Base-by-base conservation (phyloP, 176 grass and related monocot species). In the Paspalum vaginatum region DNA sequence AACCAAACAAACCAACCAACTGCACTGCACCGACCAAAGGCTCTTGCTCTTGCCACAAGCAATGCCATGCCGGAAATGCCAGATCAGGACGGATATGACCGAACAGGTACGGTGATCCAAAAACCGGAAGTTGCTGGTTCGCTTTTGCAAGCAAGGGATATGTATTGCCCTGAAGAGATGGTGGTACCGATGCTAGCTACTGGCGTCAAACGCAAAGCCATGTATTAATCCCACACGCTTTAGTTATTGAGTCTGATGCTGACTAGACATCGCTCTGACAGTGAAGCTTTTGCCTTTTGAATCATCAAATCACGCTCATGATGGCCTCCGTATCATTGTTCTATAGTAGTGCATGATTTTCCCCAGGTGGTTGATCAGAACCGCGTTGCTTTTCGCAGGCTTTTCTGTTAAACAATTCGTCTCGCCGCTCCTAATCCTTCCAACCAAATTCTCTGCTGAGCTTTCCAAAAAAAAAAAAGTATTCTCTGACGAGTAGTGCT, bases 351-450 rank as follows among this genome's bases (percentile, higher is more conserved):
- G 48, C 59, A 7, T 74, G 74, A 54, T 88, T 79, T 65, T 67
- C 44, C 52, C 60, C 26, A 83, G 79, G 77, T 85, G 39, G 87
- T 85, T 89, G 63, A 85, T 89, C 82, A 64, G 77, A 70, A 53
- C 26, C 82, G 11, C 63, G 42, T 76, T 85, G 87, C 87, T 70
- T 81, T 89, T 80, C 15, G 39, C 63, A n/a, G 20, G 41, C 82
- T 76, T 75, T 80, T 40, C 27, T 84, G 40, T 59, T 74, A 69
- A 76, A 80, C 59, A 81, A 63, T 27, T 61, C 39, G 1, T 44
- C 32, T 39, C 13, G 4, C 32, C 77, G 37, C 54, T 51, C 32
- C 22, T 2, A 32, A 32, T 15, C 59, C 59, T 41, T 27, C 68
- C 20, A 15, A 26, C 72, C 45, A 26, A 83, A 70, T 11, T 51